Evolutionary conservation across 2,329 filamentous ascomycete species (phyloP), one percentile per base, ranked within the genome.

Genomic region (Pestalotiopsis sp.): DNA sequence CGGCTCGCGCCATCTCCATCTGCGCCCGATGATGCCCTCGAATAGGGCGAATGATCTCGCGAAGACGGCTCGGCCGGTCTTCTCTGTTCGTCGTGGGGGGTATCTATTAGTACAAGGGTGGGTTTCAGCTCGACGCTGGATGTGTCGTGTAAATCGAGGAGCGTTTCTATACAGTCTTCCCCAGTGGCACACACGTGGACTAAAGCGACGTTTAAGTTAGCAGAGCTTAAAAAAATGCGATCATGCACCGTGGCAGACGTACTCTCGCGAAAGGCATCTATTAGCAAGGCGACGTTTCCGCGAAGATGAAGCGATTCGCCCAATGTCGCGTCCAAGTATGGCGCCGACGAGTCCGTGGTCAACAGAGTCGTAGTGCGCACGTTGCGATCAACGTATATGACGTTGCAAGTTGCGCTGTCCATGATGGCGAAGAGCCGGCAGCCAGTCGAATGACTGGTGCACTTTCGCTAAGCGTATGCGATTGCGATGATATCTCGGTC

Each of bases 381-480:
- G 69, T 81, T 80, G 74, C 85, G 85, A 79, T 88, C 85, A 73
- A 89, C 86, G 72, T 89, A 89, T 70, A 89, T 85, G 71, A 89
- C 83, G 76, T 88, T 85, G 76, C 86, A 88, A 68, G 81, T 80
- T 74, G 84, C 82, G 75, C 81, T 82, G 77, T 89, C 86, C 87
- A 89, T 89, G 76, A 79, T 83, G 81, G 81, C 79, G 80, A 81
- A 79, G 26, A 76, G 81, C 78, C 81, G 83, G 84, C 85, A 85
- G 83, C 86, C 85, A 88, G 86, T 86, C 86, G 84, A 79, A 77
- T 82, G 86, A 88, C 86, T 82, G 86, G 84, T 85, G 82, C 85
- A 82, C 84, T 84, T 84, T 81, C 81, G 80, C 84, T 71, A 14
- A 68, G 68, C 52, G 52, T 56, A 64, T n/a, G 57, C 57, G 26